Evolutionary conservation across 116 monocot genomes (phyloP).

Genomic region (Trichopus zeylanicus): DNA sequence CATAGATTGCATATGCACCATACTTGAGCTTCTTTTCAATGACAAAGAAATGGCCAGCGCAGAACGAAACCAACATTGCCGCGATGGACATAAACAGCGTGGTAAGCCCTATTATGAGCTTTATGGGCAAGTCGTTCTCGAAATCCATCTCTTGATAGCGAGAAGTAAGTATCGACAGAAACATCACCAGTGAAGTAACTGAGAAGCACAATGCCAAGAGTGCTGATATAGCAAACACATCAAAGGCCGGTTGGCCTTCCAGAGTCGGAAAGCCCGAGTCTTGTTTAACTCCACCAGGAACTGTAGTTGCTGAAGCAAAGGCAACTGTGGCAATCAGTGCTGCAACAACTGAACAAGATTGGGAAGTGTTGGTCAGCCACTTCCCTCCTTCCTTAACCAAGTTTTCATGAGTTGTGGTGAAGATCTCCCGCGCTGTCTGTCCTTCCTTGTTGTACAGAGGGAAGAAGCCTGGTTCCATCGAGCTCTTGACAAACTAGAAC

Average conservation of each 20-base stretch:
- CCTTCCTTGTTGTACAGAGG: constrained; percentile 6
- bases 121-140: constrained; percentile 10
- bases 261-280: constrained; percentile 7
- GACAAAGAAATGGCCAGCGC: constrained; percentile 20
- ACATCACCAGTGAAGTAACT: constrained; percentile 21
- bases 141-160: constrained; percentile 22
- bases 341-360: constrained; percentile 20
- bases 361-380: constrained; percentile 23
- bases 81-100: constrained; percentile 19
- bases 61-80: constrained; percentile 26
- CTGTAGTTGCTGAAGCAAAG: constrained; percentile 19
- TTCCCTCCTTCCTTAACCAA: constrained; percentile 11
- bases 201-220: constrained; percentile 25
- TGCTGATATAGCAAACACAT: constrained; percentile 15
- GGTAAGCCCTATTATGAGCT: constrained; percentile 22
- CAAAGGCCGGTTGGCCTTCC: constrained; percentile 5
- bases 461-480: constrained; percentile 7
- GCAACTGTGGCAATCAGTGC: constrained; percentile 23
- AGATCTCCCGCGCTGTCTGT: constrained; percentile 14
- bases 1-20: constrained; percentile 17
- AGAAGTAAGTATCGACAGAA: constrained; percentile 28
- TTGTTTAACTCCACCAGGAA: constrained; percentile 18
- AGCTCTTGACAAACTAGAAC: constrained; percentile 9
- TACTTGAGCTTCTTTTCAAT: constrained; percentile 14
- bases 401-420: not conserved